A percentile compares a stretch with the other conserved stretches of the same genome.
Evolutionary conservation across 352 stramenopile genomes (phyloP).

Genomic region (Phytophthora megakarya): DNA sequence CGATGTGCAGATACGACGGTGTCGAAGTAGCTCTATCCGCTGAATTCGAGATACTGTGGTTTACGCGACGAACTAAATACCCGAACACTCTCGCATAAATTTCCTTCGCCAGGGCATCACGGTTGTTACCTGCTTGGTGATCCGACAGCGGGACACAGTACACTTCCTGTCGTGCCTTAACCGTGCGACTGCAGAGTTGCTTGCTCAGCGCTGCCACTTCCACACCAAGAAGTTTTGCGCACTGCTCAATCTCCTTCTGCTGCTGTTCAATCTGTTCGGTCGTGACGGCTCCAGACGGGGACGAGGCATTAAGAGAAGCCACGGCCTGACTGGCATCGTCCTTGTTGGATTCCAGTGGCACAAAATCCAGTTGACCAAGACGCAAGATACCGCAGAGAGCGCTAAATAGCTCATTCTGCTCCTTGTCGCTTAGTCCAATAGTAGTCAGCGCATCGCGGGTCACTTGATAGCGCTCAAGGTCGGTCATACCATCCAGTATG

Average conservation of each 20-base stretch:
- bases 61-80: constrained; percentile 92
- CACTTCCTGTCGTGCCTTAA: constrained; percentile 82
- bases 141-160: constrained; percentile 80
- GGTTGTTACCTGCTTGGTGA: constrained; percentile 80
- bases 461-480: constrained; percentile 81
- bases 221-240: constrained; percentile 72
- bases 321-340: constrained; percentile 75
- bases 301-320: constrained; percentile 43
- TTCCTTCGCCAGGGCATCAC: constrained; percentile 95
- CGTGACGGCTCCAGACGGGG: constrained; percentile 18
- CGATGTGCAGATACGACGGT: constrained; percentile 85
- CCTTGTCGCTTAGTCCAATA: constrained; percentile 69
- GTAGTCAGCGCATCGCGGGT: constrained; percentile 79
- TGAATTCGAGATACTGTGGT: constrained; percentile 79
- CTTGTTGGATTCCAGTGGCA: constrained; percentile 75
- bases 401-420: constrained; percentile 78
- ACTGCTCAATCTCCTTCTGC: constrained; percentile 63
- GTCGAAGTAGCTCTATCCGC: constrained; percentile 25
- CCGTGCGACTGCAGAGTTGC: constrained; percentile 81
- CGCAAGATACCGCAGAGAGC: constrained; percentile 78
- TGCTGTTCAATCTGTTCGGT: constrained; percentile 53
- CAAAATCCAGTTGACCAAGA: constrained; percentile 84
- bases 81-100: constrained; percentile 95
- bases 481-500: constrained; percentile 67
- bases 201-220: constrained; percentile 62